Evolutionary conservation across 1,284 basidiomycete species (phyloP), one percentile per base, ranked within the genome.

Genomic region (Ceratorhiza oryzae-sativae): DNA sequence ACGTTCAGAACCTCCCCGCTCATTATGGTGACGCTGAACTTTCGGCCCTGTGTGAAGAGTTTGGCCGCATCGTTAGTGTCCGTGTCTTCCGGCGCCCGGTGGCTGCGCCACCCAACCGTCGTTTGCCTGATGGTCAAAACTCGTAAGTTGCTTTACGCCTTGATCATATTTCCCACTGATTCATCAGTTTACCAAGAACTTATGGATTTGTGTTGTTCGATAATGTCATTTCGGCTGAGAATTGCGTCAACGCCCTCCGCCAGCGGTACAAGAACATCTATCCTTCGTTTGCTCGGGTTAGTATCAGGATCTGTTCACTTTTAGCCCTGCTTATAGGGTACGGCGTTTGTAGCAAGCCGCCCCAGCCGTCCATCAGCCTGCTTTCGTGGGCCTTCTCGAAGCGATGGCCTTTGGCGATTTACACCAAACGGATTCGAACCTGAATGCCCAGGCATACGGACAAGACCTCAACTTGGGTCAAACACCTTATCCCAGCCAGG

Each of bases 201-300:
- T 67, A 67, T n/a, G 63, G 63, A 5, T 67, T 67, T 55, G 63
- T 67, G 15, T 27, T 67, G 36, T 67, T 67, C 55, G 63, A 67
- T n/a, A 67, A 67, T 25, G 32, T 67, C 36, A 53, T 41, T 15
- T 53, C 63, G 8, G 63, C 63, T 23, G 63, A 67, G 6, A 67
- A 67, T 15, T 67, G 63, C 23, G 63, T 67, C 36, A 67, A 67
- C 39, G 49, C 49, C 13, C 63, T 67, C 23, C 63, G 63, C 25
- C 63, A 49, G n/a, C 63, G 63, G 10, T 67, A 67, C 25, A 67
- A 67, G 25, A 67, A 67, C 25, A 67, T 67, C 15, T 67, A 67
- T 30, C 63, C 63, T 18, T 67, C 63, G 20, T 67, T 67, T 67
- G 63, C 63, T 30, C 32, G 63, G 15, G 63, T 67, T 55, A 10